These are phyloP conservation scores for Penicillium cataractarum DNA, from an alignment of 495 filamentous ascomycete species.

Conservation along the genomic window DNA sequence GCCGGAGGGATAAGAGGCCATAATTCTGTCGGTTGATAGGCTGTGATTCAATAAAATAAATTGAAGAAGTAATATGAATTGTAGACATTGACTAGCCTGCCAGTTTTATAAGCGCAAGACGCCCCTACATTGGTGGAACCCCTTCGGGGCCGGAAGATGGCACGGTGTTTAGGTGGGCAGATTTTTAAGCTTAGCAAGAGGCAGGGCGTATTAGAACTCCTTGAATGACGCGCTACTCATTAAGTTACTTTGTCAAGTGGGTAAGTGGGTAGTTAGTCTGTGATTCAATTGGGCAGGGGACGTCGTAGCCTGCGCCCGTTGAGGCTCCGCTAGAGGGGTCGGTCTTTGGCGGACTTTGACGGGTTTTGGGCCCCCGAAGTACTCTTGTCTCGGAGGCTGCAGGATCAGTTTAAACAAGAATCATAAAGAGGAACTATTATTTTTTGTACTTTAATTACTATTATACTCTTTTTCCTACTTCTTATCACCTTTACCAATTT, in stretches of 20 bases:
- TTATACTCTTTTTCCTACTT: neutral
- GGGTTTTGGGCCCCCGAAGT: neutral
- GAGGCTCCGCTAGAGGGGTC: neutral
- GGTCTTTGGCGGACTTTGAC: constrained; percentile 9
- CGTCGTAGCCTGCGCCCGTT: neutral
- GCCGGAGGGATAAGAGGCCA: constrained; percentile 24
- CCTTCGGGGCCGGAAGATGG: neutral
- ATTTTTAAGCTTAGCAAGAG: neutral
- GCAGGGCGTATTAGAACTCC: neutral
- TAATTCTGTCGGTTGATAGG: constrained; percentile 13
- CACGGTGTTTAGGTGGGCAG: neutral
- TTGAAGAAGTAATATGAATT: neutral
- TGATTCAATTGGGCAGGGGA: neutral
- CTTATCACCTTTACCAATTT: neutral
- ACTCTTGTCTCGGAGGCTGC: neutral
- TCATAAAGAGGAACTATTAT: too few relatives aligned
- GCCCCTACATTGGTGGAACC: neutral
- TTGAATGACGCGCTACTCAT: neutral
- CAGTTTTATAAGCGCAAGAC: neutral
- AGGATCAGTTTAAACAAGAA: neutral
- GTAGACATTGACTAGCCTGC: neutral
- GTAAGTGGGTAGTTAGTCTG: neutral
- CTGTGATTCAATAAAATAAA: neutral
- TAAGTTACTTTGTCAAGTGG: neutral
- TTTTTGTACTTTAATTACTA: neutral